Evolutionary conservation across 2,329 filamentous ascomycete genomes (phyloP).

Genomic region (Cladophialophora carrionii): DNA sequence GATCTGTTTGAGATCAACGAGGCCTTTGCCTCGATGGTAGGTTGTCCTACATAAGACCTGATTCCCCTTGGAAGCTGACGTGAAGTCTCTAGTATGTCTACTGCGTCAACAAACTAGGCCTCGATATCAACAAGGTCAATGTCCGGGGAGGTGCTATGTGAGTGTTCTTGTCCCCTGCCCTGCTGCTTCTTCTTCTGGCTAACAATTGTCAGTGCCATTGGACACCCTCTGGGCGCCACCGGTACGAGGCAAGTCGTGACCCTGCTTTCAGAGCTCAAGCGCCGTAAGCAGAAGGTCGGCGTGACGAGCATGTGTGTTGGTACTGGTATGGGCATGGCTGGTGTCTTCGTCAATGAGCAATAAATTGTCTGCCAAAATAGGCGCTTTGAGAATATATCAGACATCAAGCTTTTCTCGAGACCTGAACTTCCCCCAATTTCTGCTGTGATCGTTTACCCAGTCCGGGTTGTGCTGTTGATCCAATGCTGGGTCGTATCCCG

Average conservation of each 20-base stretch:
- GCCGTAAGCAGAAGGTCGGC: constrained; percentile 81
- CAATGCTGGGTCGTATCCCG: background rate
- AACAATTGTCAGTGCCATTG: constrained; percentile 72
- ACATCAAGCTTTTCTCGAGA: background rate
- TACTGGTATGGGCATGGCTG: constrained; percentile 80
- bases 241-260: constrained; percentile 93
- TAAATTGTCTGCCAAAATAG: background rate
- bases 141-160: constrained; percentile 90
- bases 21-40: constrained; percentile 79
- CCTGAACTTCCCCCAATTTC: background rate
- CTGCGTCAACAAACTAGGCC: constrained; percentile 83
- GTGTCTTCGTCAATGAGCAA: constrained; percentile 70
- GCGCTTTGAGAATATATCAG: background rate
- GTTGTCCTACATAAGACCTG: constrained; percentile 22
- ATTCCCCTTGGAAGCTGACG: background rate
- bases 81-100: constrained; percentile 72
- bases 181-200: constrained; percentile 67
- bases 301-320: constrained; percentile 96
- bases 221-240: constrained; percentile 92
- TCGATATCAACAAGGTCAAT: constrained; percentile 88
- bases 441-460: background rate
- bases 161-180: constrained; percentile 67
- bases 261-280: constrained; percentile 81
- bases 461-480: background rate
- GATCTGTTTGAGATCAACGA: constrained; percentile 99